Conservation (phyloP, 306 rosid genomes). For the Cicer yamashitae region DNA sequence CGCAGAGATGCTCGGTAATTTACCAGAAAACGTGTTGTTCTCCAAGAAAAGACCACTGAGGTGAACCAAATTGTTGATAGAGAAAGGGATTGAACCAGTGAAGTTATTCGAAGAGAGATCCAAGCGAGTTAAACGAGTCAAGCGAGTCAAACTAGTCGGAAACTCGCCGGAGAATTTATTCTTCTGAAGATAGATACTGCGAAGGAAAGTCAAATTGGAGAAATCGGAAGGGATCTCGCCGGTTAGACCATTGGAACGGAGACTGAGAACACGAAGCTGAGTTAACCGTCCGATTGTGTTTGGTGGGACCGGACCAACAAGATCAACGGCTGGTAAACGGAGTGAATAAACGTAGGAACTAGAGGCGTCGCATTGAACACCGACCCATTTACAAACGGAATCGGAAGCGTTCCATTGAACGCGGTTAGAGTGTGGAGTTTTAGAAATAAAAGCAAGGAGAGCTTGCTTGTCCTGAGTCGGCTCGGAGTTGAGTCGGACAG, state of each 20-base stretch:
- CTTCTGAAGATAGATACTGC: slow-evolving; percentile 72
- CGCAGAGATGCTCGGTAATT: slow-evolving; percentile 56
- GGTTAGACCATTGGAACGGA: slow-evolving; percentile 74
- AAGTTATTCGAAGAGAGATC: slow-evolving; percentile 85
- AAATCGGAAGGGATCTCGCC: slow-evolving; percentile 85
- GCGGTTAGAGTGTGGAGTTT: slow-evolving; percentile 70
- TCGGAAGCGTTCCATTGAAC: slow-evolving; percentile 79
- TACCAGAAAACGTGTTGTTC: slow-evolving; percentile 72
- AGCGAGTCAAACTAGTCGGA: slow-evolving; percentile 55
- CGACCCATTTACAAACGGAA: slow-evolving; percentile 90
- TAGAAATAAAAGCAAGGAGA: slow-evolving; percentile 69
- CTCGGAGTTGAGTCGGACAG: slow-evolving; percentile 60
- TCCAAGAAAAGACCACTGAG: slow-evolving; percentile 70
- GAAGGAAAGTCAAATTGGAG: slow-evolving; percentile 65
- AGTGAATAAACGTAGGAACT: slow-evolving; percentile 60
- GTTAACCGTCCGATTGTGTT: slow-evolving; percentile 66
- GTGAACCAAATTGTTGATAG: slow-evolving; percentile 71
- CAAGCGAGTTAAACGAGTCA: slow-evolving; percentile 68
- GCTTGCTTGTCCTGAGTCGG: slow-evolving; percentile 89
- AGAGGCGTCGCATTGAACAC: slow-evolving; percentile 62
- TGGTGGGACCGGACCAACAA: slow-evolving; percentile 75
- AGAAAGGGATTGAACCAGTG: slow-evolving; percentile 73
- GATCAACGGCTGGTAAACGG: slow-evolving; percentile 84
- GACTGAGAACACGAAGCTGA: slow-evolving; percentile 79
- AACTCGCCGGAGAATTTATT: slow-evolving; percentile 70